A percentile compares a stretch with the other conserved stretches of the same genome.
Conservation (phyloP, 306 rosid genomes). For the Carpinus viminea region DNA sequence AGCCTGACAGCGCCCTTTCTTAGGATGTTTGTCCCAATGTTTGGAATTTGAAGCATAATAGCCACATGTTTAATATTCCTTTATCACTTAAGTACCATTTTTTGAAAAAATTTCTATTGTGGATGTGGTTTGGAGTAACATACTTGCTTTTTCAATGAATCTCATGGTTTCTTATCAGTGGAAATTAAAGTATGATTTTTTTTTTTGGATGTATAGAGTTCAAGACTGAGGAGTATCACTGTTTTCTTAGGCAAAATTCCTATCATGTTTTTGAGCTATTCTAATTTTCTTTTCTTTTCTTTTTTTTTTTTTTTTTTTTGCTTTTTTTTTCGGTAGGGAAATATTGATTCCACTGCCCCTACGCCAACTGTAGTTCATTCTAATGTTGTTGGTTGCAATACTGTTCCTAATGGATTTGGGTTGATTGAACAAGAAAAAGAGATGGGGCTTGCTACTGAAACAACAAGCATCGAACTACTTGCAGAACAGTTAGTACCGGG, state of each 20-base stretch:
- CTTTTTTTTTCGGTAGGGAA: constrained; percentile 50
- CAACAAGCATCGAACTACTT: constrained; percentile 37
- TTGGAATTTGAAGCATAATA: background rate
- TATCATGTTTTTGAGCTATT: constrained; percentile 10
- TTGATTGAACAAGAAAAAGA: constrained; percentile 42
- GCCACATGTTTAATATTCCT: background rate
- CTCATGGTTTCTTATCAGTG: background rate
- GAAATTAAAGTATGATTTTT: constrained; percentile 2
- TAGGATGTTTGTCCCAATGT: background rate
- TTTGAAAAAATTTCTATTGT: background rate
- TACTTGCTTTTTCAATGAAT: background rate
- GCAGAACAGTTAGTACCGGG: constrained; percentile 48
- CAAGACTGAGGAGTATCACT: background rate
- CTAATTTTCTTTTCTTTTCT: constrained; percentile 24
- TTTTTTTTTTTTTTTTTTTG: constrained; percentile 28
- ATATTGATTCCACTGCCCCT: constrained; percentile 49
- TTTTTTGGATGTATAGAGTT: constrained; percentile 8
- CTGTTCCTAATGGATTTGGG: constrained; percentile 55
- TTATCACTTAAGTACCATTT: background rate
- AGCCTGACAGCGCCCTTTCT: no score
- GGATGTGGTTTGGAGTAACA: background rate
- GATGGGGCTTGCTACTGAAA: constrained; percentile 32
- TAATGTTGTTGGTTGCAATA: constrained; percentile 46
- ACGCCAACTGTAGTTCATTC: constrained; percentile 45
- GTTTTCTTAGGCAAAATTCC: constrained; percentile 19